Evolutionary conservation across 371 early-diverging fungal species (phyloP).

Genomic region (Lichtheimia ornata): DNA sequence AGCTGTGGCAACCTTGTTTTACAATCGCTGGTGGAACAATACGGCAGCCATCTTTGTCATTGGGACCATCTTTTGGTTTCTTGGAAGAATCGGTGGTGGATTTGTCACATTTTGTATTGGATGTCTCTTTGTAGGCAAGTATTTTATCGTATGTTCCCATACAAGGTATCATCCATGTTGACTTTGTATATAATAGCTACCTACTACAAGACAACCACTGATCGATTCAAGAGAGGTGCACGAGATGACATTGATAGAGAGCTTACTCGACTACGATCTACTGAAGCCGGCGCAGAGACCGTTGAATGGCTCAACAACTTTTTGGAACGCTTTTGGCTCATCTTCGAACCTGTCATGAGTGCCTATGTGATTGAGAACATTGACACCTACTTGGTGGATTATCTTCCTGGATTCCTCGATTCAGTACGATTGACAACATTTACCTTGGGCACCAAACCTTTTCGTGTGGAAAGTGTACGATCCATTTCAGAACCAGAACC

Average conservation of each 20-base stretch:
- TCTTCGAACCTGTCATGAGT: conserved; percentile 92
- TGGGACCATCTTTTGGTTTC: conserved; percentile 34
- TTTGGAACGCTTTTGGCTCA: conserved; percentile 88
- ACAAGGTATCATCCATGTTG: background rate
- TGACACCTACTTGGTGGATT: conserved; percentile 76
- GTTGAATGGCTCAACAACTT: conserved; percentile 99
- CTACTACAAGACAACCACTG: conserved; percentile 68
- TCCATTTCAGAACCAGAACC: conserved; percentile 74
- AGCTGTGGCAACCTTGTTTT: conserved; percentile 15
- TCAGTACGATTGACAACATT: conserved; percentile 92
- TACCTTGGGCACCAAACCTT: conserved; percentile 96
- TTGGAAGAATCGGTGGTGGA: conserved; percentile 55
- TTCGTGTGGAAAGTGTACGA: conserved; percentile 88
- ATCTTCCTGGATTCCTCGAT: conserved; percentile 88
- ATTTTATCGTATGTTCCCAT: background rate
- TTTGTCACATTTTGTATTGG: conserved; percentile 49
- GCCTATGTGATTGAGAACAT: conserved; percentile 75
- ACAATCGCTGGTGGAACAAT: conserved; percentile 34
- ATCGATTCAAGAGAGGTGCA: conserved; percentile 65
- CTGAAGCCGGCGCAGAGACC: conserved; percentile 75
- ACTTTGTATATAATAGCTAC: conserved; percentile 41
- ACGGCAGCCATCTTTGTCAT: conserved; percentile 34
- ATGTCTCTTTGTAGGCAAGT: conserved; percentile 53
- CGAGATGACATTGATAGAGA: conserved; percentile 77
- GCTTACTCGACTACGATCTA: conserved; percentile 37